These are phyloP conservation scores for Colletotrichum agaves DNA, from an alignment of 2,329 filamentous ascomycete species.

Conservation along the genomic window DNA sequence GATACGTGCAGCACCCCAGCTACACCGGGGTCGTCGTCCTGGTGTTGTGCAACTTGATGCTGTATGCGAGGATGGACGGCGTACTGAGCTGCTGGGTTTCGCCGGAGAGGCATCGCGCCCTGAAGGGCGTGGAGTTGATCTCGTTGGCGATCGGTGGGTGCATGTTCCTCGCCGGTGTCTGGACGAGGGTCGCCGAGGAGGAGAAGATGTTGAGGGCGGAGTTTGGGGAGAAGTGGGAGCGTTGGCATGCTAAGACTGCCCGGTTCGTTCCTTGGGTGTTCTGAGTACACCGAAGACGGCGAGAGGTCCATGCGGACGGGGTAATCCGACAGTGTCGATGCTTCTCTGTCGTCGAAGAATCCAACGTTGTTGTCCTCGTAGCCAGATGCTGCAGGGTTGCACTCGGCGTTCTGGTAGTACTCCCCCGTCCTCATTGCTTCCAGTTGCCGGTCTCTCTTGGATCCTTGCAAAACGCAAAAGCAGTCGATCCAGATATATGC, in stretches of 20 bases:
- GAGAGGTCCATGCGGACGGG: no score
- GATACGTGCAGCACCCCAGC: constrained; percentile 62
- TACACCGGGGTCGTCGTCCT: constrained; percentile 58
- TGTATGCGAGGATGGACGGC: constrained; percentile 53
- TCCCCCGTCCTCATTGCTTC: no score
- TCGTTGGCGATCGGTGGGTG: constrained; percentile 32
- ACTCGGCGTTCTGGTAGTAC: no score
- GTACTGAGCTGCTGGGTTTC: constrained; percentile 52
- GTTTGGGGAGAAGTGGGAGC: constrained; percentile 61
- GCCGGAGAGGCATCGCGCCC: constrained; percentile 34
- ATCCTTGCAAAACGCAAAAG: no score
- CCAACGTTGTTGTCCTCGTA: no score
- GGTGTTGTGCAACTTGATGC: constrained; percentile 42
- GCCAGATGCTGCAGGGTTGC: no score
- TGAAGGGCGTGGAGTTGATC: constrained; percentile 23
- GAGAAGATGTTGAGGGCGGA: constrained; percentile 59
- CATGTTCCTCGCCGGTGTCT: constrained; percentile 42
- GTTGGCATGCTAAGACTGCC: constrained; percentile 58
- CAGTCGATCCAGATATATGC: no score
- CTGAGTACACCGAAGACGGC: constrained; percentile 40
- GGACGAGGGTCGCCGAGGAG: constrained; percentile 57
- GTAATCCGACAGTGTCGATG: no score
- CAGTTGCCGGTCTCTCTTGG: no score
- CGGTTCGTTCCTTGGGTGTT: constrained; percentile 59
- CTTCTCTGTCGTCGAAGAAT: no score